Evolutionary conservation across 192 early-diverging fungal genomes (phyloP), one percentile per base, ranked within the genome.

Genomic region (Linnemannia exigua): DNA sequence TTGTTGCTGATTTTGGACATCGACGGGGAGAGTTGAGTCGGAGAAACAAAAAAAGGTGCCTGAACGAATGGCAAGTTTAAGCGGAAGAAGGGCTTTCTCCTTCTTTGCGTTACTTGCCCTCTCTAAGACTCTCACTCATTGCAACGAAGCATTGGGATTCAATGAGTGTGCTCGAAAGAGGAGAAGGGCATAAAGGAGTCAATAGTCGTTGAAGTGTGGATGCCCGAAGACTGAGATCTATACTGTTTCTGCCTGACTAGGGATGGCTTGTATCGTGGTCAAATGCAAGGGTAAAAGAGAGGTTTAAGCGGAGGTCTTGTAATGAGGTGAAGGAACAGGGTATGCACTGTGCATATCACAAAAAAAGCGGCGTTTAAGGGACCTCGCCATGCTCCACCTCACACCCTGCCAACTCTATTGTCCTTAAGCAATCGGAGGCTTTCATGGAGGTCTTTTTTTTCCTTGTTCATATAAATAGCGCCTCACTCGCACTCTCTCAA

Each of bases 321-420:
- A 9, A 3, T 9, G 41, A 44, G 41, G 41, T n/a, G n/a, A n/a
- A n/a, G n/a, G n/a, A n/a, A n/a, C n/a, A n/a, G n/a, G n/a, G n/a
- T n/a, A 44, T 6, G 41, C 3, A 44, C 41, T 44, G 41, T 6
- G 41, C 41, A 44, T 9, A 9, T 3, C 5, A 44, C 3, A 44
- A 44, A 44, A 44, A 44, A 44, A 9, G 41, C 41, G 41, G 41
- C 41, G 41, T 44, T n/a, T 44, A 44, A 9, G 41, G 41, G 41
- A 44, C 41, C 41, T 6, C 9, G 41, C 9, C 41, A 44, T 44
- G 41, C 41, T 9, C 41, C 41, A 22, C 17, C 38, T 17, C 2
- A 69, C 67, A 36, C 58, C 58, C 41, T n/a, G n/a, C 52, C 28
- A 63, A 63, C 58, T 25, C 58, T 63, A 63, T 31, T 63, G 58